These are phyloP conservation scores for Mortierella sp. DNA, from an alignment of 371 early-diverging fungal species.

Conservation along the genomic window DNA sequence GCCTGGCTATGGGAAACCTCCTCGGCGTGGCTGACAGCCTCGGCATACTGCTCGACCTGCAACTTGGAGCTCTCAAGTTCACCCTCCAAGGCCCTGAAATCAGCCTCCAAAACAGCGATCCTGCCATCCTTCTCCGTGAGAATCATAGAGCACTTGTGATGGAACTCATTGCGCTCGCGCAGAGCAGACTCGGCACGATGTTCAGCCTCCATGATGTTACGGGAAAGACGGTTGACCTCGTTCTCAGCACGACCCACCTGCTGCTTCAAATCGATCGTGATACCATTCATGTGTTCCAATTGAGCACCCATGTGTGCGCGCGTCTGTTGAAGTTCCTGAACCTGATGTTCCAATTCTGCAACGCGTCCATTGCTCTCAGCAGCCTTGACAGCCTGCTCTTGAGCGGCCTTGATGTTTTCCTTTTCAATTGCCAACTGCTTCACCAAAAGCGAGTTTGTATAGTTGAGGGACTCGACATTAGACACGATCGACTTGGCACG, in stretches of 20 bases:
- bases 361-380: slow-evolving; percentile 21
- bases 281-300: slow-evolving; percentile 30
- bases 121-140: slow-evolving; percentile 47
- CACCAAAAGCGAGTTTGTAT: slow-evolving; percentile 53
- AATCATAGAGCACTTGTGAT: slow-evolving; percentile 41
- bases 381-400: slow-evolving; percentile 33
- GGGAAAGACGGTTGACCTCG: slow-evolving; percentile 37
- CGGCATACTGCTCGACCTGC: slow-evolving; percentile 51
- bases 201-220: slow-evolving; percentile 33
- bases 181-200: slow-evolving; percentile 40
- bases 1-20: slow-evolving; percentile 44
- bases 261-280: slow-evolving; percentile 38
- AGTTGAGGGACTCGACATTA: slow-evolving; percentile 54
- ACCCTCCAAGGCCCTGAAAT: slow-evolving; percentile 35
- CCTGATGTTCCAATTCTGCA: slow-evolving; percentile 32
- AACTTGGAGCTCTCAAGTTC: slow-evolving; percentile 46
- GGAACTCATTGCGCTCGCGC: slow-evolving; percentile 44
- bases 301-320: slow-evolving; percentile 39
- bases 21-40: slow-evolving; percentile 48
- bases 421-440: slow-evolving; percentile 52
- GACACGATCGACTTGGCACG: slow-evolving; percentile 41
- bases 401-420: slow-evolving; percentile 34
- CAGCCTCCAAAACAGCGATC: slow-evolving; percentile 38
- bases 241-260: slow-evolving; percentile 41
- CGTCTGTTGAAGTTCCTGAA: slow-evolving; percentile 47